Evolutionary conservation across 2,329 filamentous ascomycete species (phyloP), one percentile per base, ranked within the genome.

Genomic region (Sphaceloma murrayae): DNA sequence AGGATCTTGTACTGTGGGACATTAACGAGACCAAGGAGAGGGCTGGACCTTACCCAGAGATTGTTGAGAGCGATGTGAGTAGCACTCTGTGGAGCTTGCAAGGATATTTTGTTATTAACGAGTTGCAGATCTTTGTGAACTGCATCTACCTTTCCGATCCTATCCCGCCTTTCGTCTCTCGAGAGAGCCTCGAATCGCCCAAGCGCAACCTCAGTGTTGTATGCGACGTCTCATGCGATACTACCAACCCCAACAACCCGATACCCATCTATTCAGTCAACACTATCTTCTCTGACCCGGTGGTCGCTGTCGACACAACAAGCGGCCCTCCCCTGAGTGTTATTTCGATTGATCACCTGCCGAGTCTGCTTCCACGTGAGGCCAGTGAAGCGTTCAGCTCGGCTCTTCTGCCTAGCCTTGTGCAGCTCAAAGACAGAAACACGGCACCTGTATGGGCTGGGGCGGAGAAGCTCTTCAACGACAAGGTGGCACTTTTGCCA

Each of bases 211-310:
- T 95, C 44, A 77, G 49, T 34, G 60, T 63, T 21, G 59, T 93
- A 49, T 85, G 82, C 62, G 85, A 93, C 58, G 84, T 91, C 50
- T 75, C 70, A 29, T 82, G 80, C 60, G 82, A 86, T 62, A 82
- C 79, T 34, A 85, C 76, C 24, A 85, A 81, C 64, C 77, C 77
- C 2, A 70, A 82, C 66, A 83, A 82, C 63, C 75, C 74, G 3
- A 77, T 88, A 45, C 87, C 87, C 17, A 80, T 94, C 58, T 94
- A 94, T 70, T 72, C 73, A 53, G 77, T 83, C 59, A 84, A 85
- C 63, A 94, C 84, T 36, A 91, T 86, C 16, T 95, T 95, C 60
- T 77, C 79, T 59, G 78, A 84, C 59, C 89, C 88, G n/a, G 94
- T 86, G 1, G 80, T 94, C 0, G 74, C 79, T 1, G 82, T 91